These are phyloP conservation scores for Rhodotorula sp. DNA, from an alignment of 1,284 basidiomycete species.

Conservation along the genomic window DNA sequence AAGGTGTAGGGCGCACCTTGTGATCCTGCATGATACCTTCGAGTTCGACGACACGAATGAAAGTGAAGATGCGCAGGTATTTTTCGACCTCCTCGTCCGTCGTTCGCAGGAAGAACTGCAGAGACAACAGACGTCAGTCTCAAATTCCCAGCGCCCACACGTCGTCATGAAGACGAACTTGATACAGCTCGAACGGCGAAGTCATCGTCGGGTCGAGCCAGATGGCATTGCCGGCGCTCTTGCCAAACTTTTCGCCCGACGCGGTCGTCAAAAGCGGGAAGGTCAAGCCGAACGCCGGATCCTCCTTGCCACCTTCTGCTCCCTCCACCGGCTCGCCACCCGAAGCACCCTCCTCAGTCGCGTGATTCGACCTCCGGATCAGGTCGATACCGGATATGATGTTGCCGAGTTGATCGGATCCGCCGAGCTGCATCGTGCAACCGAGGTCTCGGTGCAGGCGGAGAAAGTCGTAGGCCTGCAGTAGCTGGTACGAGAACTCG, in stretches of 20 bases:
- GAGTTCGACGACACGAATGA: conserved; percentile 66
- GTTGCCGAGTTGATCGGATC: conserved; percentile 99
- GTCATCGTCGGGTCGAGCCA: conserved; percentile 79
- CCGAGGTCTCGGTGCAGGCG: conserved; percentile 65
- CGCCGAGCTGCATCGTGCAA: conserved; percentile 89
- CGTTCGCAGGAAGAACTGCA: conserved; percentile 82
- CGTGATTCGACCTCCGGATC: conserved; percentile 34
- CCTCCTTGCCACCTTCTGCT: conserved; percentile 37
- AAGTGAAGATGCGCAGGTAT: conserved; percentile 80
- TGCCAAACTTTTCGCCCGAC: conserved; percentile 93
- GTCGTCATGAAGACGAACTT: conserved; percentile 57
- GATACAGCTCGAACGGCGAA: conserved; percentile 85
- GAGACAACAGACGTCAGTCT: neutral
- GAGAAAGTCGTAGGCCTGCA: conserved; percentile 95
- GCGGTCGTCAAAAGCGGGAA: conserved; percentile 90
- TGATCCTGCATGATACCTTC: conserved; percentile 63
- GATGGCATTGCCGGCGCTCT: conserved; percentile 92
- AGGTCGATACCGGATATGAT: conserved; percentile 55
- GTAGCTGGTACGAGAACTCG: conserved; percentile 94
- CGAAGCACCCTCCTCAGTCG: neutral
- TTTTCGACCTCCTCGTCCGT: conserved; percentile 77
- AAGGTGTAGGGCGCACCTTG: conserved; percentile 51
- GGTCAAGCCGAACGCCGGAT: conserved; percentile 78
- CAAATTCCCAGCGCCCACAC: neutral
- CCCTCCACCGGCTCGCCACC: neutral